Percentiles rank a stretch among this genome's conserved stretches.
phyloP scores from a whole-genome alignment of 768 basidiomycete species.

The Arthromyces matolae region DNA sequence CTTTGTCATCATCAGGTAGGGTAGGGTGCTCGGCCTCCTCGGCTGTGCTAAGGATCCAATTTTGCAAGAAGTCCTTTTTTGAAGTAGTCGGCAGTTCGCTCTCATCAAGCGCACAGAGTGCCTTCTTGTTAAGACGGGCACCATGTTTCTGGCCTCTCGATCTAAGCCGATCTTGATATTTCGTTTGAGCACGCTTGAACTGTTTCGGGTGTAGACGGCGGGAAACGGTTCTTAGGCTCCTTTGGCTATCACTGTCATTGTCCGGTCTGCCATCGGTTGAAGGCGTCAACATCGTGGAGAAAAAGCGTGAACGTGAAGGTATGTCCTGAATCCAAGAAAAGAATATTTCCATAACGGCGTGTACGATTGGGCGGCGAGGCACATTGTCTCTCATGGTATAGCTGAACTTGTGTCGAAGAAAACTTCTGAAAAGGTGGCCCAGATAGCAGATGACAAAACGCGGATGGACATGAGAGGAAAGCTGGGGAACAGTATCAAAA shows the following conservation, averaged over 20 bases:
- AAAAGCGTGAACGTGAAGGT: not conserved
- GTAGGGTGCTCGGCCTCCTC: not conserved
- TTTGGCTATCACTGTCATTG: not conserved
- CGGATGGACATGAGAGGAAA: not conserved
- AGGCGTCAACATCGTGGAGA: not conserved
- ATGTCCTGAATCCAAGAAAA: not conserved
- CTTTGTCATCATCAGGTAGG: fast-evolving
- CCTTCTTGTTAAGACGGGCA: not conserved
- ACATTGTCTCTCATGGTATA: not conserved
- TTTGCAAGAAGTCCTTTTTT: not conserved
- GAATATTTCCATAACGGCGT: not conserved
- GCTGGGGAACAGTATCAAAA: not conserved
- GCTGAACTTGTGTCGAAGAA: not conserved
- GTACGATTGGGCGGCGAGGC: not conserved
- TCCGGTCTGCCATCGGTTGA: not conserved
- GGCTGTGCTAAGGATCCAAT: not conserved
- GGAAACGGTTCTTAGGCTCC: not conserved
- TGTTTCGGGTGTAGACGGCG: not conserved
- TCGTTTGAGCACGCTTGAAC: not conserved
- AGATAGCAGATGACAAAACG: not conserved
- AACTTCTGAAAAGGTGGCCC: not conserved
- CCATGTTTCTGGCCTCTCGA: not conserved
- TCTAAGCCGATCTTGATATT: not conserved
- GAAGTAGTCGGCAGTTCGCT: not conserved
- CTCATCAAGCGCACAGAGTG: not conserved